These are phyloP conservation scores for Dioscorea alata DNA, from an alignment of 106 monocot species.

Conservation along the genomic window DNA sequence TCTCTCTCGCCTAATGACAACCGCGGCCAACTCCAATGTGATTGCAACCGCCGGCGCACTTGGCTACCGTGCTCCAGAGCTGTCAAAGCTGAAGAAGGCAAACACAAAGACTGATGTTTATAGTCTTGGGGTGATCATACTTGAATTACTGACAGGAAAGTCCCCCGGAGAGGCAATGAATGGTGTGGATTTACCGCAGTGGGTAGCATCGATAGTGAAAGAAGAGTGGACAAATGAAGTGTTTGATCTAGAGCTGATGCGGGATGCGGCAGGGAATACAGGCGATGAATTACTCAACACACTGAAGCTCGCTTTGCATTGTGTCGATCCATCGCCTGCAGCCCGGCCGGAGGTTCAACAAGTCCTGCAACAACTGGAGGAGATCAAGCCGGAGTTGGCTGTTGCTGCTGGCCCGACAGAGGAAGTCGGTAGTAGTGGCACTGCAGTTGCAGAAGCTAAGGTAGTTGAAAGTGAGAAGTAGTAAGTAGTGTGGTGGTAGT, in stretches of 20 bases:
- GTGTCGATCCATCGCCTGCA: slow-evolving; percentile 5
- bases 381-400: slow-evolving; percentile 6
- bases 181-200: slow-evolving; percentile 48
- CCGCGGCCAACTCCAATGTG: slow-evolving; percentile 40
- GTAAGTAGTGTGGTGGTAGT: background rate
- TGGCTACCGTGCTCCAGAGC: slow-evolving; percentile 60
- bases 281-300: slow-evolving; percentile 7
- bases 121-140: slow-evolving; percentile 57
- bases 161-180: slow-evolving; percentile 41
- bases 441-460: background rate
- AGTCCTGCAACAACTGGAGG: slow-evolving; percentile 16
- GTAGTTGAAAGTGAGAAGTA: background rate
- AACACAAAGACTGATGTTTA: slow-evolving; percentile 63
- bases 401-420: background rate
- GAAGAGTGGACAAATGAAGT: slow-evolving; percentile 25
- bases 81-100: slow-evolving; percentile 62
- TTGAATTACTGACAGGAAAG: slow-evolving; percentile 64
- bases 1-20: slow-evolving; percentile 56
- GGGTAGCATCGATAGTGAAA: slow-evolving; percentile 62
- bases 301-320: slow-evolving; percentile 12
- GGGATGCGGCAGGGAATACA: background rate
- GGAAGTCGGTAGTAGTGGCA: background rate
- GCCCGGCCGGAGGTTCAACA: slow-evolving; percentile 8
- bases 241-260: slow-evolving; percentile 9
- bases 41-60: slow-evolving; percentile 47